phyloP scores from a whole-genome alignment of 2,329 filamentous ascomycete genomes.

The Harringtonia lauricola region DNA sequence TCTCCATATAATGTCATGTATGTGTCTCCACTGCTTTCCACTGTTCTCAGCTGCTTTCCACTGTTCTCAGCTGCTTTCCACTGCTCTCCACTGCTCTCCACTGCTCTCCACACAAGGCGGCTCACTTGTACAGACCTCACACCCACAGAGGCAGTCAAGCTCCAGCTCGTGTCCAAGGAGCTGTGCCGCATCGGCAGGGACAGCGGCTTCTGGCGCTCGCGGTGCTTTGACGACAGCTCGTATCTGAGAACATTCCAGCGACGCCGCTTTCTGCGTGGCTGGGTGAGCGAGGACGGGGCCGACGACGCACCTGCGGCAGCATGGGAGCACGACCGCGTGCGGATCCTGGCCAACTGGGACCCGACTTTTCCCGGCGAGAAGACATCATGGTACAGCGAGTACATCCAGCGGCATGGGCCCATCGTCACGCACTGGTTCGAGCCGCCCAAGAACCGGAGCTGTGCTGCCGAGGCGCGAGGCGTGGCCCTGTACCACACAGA shows the following conservation, averaged over 20 bases:
- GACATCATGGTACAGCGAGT: constrained; percentile 81
- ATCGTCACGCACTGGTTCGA: constrained; percentile 70
- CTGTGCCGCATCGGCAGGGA: constrained; percentile 62
- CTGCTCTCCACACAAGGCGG: constrained; percentile 4
- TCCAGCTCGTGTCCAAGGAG: constrained; percentile 59
- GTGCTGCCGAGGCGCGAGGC: constrained; percentile 55
- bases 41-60: constrained; percentile 5
- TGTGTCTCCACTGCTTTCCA: constrained; percentile 15
- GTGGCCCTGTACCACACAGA: constrained; percentile 53
- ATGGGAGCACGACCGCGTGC: constrained; percentile 29
- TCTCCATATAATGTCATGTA: constrained; percentile 48
- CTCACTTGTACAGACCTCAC: constrained; percentile 39
- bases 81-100: constrained; percentile 2
- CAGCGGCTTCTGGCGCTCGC: constrained; percentile 62
- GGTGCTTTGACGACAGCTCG: constrained; percentile 61
- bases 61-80: constrained; percentile 1
- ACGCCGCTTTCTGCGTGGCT: not conserved
- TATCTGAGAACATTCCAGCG: constrained; percentile 46
- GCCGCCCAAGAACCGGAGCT: constrained; percentile 30
- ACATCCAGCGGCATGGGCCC: constrained; percentile 68
- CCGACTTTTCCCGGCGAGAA: constrained; percentile 61
- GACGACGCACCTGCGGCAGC: not conserved
- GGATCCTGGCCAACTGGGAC: constrained; percentile 72
- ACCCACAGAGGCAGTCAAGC: constrained; percentile 50
- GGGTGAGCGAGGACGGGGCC: constrained; percentile 19